Percentiles rank a stretch among this genome's conserved stretches.
Evolutionary conservation across 805 yeast genomes (phyloP).

Genomic region (Metahyphopichia silvanorum): DNA sequence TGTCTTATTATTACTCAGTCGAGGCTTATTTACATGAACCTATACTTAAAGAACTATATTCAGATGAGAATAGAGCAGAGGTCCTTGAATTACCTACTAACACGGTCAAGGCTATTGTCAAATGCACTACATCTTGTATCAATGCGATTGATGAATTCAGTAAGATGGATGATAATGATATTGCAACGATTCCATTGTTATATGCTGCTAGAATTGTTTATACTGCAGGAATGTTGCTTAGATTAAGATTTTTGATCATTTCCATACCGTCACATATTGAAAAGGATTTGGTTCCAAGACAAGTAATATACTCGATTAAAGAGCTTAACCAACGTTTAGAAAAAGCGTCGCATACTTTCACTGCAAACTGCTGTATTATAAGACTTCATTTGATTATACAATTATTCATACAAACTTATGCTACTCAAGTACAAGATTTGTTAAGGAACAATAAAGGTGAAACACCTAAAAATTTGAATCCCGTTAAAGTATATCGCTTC

Average conservation of each 20-base stretch:
- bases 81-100: slow-evolving; percentile 15
- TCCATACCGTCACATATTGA: slow-evolving; percentile 47
- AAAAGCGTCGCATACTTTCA: slow-evolving; percentile 21
- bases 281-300: slow-evolving; percentile 45
- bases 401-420: slow-evolving; percentile 59
- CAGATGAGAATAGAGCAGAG: slow-evolving; percentile 8
- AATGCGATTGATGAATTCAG: slow-evolving; percentile 48
- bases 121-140: slow-evolving; percentile 54
- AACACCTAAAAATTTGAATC: slow-evolving; percentile 17
- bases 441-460: slow-evolving; percentile 20
- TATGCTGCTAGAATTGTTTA: slow-evolving; percentile 58
- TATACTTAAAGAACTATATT: slow-evolving; percentile 21
- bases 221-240: slow-evolving; percentile 60
- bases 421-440: slow-evolving; percentile 46
- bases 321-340: slow-evolving; percentile 23
- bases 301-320: slow-evolving; percentile 36
- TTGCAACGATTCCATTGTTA: slow-evolving; percentile 56
- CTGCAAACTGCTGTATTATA: slow-evolving; percentile 46
- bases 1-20: slow-evolving; percentile 57
- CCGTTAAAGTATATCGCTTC: slow-evolving; percentile 3
- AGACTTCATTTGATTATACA: slow-evolving; percentile 56
- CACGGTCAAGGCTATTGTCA: slow-evolving; percentile 43
- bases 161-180: slow-evolving; percentile 39
- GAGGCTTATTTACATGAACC: slow-evolving; percentile 70
- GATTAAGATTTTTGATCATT: slow-evolving; percentile 53